Evolutionary conservation across 2,329 filamentous ascomycete genomes (phyloP).

Genomic region (Clonostachys rhizophaga): DNA sequence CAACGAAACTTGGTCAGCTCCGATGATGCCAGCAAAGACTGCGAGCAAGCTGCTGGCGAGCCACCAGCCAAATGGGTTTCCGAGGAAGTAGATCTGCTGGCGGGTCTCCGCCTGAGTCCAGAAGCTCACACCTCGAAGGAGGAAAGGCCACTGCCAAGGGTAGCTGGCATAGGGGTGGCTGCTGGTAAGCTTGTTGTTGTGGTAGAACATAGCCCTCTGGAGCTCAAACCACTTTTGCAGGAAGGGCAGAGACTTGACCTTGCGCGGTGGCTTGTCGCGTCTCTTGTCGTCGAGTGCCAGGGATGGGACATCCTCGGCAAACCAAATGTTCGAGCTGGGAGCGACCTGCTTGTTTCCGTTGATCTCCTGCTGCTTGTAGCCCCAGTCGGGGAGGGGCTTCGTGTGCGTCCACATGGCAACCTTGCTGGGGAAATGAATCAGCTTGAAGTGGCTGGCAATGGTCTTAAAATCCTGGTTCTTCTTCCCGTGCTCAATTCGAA

Average conservation of each 20-base stretch:
- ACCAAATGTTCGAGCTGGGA: conserved; percentile 91
- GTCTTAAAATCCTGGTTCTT: conserved; percentile 79
- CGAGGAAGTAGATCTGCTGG: conserved; percentile 97
- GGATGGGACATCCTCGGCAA: conserved; percentile 85
- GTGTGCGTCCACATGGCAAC: conserved; percentile 99
- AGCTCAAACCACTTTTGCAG: conserved; percentile 93
- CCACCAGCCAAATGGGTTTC: conserved; percentile 98
- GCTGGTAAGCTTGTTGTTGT: conserved; percentile 97
- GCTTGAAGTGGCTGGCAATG: conserved; percentile 89
- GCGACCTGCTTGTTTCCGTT: conserved; percentile 97
- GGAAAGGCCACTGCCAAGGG: conserved; percentile 96
- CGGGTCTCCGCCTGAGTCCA: conserved; percentile 96
- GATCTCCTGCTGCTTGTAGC: conserved; percentile 94
- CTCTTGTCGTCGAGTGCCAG: conserved; percentile 68
- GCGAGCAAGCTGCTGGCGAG: conserved; percentile 86
- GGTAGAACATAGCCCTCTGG: conserved; percentile 97
- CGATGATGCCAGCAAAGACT: conserved; percentile 87
- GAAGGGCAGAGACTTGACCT: conserved; percentile 84
- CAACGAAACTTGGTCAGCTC: conserved; percentile 88
- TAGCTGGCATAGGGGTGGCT: conserved; percentile 94
- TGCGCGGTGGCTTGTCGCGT: conserved; percentile 67
- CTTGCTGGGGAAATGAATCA: conserved; percentile 90
- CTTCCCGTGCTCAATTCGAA: conserved; percentile 86
- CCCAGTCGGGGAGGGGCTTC: conserved; percentile 95
- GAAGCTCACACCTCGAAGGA: conserved; percentile 96